phyloP scores from a whole-genome alignment of 345 rosid species.

The Anastatica hierochuntica region DNA sequence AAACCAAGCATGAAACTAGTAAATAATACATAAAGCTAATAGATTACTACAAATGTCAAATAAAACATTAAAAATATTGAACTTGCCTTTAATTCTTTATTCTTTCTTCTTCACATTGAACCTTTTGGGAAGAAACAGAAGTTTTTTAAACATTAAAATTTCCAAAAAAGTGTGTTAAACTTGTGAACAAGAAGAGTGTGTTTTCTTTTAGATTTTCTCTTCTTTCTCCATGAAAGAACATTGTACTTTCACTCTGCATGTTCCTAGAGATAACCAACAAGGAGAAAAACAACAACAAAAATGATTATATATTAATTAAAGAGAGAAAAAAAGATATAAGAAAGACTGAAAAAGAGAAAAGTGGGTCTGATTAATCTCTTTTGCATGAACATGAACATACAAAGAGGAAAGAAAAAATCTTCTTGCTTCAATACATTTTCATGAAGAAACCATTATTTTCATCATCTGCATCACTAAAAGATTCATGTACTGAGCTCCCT shows the following conservation, averaged over 20 bases:
- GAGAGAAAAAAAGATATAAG: conserved; percentile 4
- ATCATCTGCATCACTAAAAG: too few relatives aligned
- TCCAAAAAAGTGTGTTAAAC: conserved; percentile 20
- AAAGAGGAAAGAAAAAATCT: conserved; percentile 4
- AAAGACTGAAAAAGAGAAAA: conserved; percentile 27
- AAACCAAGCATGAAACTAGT: conserved; percentile 18
- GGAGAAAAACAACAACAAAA: not conserved
- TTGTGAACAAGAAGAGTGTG: conserved; percentile 11
- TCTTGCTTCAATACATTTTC: conserved; percentile 17
- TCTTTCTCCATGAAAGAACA: conserved; percentile 25
- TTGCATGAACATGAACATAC: conserved; percentile 41
- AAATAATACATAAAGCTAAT: not conserved
- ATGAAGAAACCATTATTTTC: conserved; percentile 36
- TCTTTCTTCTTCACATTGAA: conserved; percentile 8
- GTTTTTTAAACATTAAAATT: not conserved
- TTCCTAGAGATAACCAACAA: conserved; percentile 9
- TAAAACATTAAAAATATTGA: conserved; percentile 5
- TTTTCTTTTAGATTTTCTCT: not conserved
- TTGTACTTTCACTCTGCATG: conserved; percentile 18
- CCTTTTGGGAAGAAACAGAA: conserved; percentile 4
- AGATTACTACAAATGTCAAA: conserved; percentile 18
- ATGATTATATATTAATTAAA: not conserved
- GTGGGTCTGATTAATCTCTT: conserved; percentile 30
- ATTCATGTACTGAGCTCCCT: conserved; percentile 30
- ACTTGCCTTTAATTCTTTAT: conserved; percentile 18